Evolutionary conservation across 1,284 basidiomycete species (phyloP).

Genomic region (Leccinum huronense): DNA sequence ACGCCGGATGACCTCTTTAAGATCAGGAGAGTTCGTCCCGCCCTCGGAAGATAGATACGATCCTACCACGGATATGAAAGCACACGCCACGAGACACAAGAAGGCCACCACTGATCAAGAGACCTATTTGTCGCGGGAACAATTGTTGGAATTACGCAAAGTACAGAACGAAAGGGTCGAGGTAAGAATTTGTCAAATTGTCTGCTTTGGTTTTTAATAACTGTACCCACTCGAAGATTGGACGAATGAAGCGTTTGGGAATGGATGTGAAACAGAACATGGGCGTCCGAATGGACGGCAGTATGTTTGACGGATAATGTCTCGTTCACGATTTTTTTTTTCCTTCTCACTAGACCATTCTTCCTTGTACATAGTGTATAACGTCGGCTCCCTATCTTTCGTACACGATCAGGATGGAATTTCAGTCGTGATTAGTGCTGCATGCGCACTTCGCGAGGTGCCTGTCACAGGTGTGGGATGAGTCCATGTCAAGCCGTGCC

Average conservation of each 20-base stretch:
- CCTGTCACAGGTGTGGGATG: slow-evolving; percentile 1
- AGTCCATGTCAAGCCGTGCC: not conserved
- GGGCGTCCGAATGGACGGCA: slow-evolving; percentile 79
- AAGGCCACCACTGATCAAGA: slow-evolving; percentile 61
- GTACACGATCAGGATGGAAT: slow-evolving; percentile 5
- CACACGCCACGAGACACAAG: slow-evolving; percentile 66
- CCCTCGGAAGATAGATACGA: slow-evolving; percentile 71
- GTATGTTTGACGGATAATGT: slow-evolving; percentile 45
- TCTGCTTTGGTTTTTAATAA: not conserved
- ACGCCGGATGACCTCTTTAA: slow-evolving; percentile 74
- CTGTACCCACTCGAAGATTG: slow-evolving; percentile 45
- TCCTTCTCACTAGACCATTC: not conserved
- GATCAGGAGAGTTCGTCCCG: slow-evolving; percentile 75
- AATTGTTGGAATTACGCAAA: slow-evolving; percentile 73
- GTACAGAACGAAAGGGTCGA: slow-evolving; percentile 81
- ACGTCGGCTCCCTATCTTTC: not conserved
- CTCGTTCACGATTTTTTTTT: not conserved
- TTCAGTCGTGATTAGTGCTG: not conserved
- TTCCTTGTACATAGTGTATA: slow-evolving; percentile 3
- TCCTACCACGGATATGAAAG: slow-evolving; percentile 75
- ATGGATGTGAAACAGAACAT: slow-evolving; percentile 79
- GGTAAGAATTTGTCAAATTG: slow-evolving; percentile 37
- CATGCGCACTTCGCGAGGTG: slow-evolving; percentile 22
- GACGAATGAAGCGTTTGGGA: slow-evolving; percentile 79
- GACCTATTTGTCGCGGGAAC: slow-evolving; percentile 71